Evolutionary conservation across 176 grass and related monocot genomes (phyloP), one percentile per base, ranked within the genome.

Genomic region (Eremochloa ophiuroides): DNA sequence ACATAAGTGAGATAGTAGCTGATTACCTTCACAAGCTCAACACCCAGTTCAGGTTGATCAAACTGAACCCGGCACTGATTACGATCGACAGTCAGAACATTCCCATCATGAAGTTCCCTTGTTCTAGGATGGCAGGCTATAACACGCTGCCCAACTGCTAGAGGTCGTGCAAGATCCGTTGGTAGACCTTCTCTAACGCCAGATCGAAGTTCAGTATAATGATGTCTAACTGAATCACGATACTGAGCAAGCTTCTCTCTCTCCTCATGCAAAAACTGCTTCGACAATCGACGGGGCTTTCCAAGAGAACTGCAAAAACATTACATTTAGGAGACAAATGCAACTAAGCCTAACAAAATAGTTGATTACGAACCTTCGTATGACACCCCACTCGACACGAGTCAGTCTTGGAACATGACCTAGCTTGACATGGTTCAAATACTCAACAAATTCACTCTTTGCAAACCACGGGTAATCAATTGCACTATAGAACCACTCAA

Each of bases 401-500:
- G 91, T 99, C 64, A 99, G 64, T 80, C 88, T 89, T 74, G 92
- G 93, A 55, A 99, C 87, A 92, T 99, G 96, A 41, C 88, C 93
- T 77, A 99, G 77, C 72, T 90, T 91, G 78, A 93, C 96, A 91
- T 99, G 93, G 86, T 95, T 99, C 66, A 99, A 85, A 71, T 99
- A 99, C 76, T 95, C 96, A 13, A 99, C 91, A 89, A 95, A 99
- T 75, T 99, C 96, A 88, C 89, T 93, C 77, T 93, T 92, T 12
- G 91, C 84, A 91, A 99, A 99, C 92, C 92, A 99, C 34, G 96
- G 93, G 86, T 93, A 99, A 83, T 99, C 93, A 62, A 99, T 93
- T 83, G 96, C 91, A 88, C 96, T 99, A n/a, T 95, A 99, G 80
- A 99, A 99, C 93, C 96, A 99, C 78, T 99, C 96, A 86, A 91